Evolutionary conservation across 2,329 filamentous ascomycete genomes (phyloP).

Genomic region (Lasiodiplodia citricola): DNA sequence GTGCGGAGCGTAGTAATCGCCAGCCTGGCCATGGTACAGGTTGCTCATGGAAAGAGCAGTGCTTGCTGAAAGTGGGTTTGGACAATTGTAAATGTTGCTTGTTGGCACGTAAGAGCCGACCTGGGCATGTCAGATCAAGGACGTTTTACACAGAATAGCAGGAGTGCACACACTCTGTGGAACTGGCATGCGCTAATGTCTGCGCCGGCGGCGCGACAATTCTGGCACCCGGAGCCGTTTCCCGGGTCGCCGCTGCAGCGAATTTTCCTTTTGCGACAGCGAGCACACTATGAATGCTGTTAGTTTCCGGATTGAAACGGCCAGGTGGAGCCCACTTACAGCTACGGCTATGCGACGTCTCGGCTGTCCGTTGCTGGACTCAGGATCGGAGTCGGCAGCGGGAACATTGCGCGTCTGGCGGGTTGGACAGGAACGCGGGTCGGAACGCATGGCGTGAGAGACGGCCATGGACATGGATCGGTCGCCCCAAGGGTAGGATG

Average conservation of each 20-base stretch:
- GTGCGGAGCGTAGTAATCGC: not conserved
- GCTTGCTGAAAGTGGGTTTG: slow-evolving; percentile 4
- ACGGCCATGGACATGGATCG: slow-evolving; percentile 17
- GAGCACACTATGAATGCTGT: slow-evolving; percentile 68
- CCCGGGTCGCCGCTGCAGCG: slow-evolving; percentile 87
- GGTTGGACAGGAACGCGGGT: slow-evolving; percentile 16
- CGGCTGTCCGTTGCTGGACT: slow-evolving; percentile 42
- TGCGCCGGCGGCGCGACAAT: slow-evolving; percentile 77
- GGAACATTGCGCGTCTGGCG: slow-evolving; percentile 19
- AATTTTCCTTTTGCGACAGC: slow-evolving; percentile 93
- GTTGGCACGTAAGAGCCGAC: slow-evolving; percentile 18
- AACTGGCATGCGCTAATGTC: slow-evolving; percentile 72
- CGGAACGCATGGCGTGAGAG: slow-evolving; percentile 20
- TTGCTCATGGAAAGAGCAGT: slow-evolving; percentile 7
- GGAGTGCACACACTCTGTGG: slow-evolving; percentile 65
- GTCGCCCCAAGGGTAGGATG: slow-evolving; percentile 22
- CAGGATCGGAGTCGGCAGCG: slow-evolving; percentile 37
- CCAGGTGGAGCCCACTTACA: slow-evolving; percentile 34
- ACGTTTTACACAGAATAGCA: not conserved
- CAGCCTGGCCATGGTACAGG: slow-evolving; percentile 6
- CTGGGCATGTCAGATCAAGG: not conserved
- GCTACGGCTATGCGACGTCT: slow-evolving; percentile 58
- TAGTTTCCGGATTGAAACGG: not conserved
- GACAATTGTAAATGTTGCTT: not conserved
- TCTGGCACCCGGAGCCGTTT: slow-evolving; percentile 77